phyloP scores from a whole-genome alignment of 2,329 filamentous ascomycete genomes.

The Acephala macrosclerotiorum region DNA sequence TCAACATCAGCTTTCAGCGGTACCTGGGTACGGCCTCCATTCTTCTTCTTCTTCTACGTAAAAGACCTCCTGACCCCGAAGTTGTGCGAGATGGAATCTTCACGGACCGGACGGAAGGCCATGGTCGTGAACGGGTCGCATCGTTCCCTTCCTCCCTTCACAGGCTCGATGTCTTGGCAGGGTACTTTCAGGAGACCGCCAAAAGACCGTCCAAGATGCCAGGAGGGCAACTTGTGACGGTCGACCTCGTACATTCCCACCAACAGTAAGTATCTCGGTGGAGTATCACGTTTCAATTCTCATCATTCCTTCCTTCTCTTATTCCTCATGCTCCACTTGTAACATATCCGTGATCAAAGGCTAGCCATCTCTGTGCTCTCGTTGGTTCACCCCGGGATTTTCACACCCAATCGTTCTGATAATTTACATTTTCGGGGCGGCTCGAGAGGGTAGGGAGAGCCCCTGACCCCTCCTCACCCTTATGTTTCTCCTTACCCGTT shows the following conservation, averaged over 20 bases:
- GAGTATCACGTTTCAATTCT: conserved; percentile 3
- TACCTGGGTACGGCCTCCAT: conserved; percentile 19
- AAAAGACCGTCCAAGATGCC: neutral
- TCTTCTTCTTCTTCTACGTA: conserved; percentile 9
- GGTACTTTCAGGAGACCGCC: conserved; percentile 5
- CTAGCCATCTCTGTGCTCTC: conserved; percentile 21
- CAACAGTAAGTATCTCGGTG: neutral
- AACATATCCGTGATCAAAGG: conserved; percentile 15
- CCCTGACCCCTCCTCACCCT: conserved; percentile 17
- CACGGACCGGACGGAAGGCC: neutral
- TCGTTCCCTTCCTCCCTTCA: conserved; percentile 22
- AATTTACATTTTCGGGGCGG: conserved; percentile 23
- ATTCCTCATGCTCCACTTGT: neutral
- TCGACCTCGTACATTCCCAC: conserved; percentile 2
- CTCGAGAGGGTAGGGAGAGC: conserved; percentile 20
- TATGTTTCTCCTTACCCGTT: conserved; percentile 31
- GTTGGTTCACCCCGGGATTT: conserved; percentile 33
- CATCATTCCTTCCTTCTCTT: conserved; percentile 20
- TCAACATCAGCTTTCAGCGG: conserved; percentile 40
- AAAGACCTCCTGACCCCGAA: conserved; percentile 29
- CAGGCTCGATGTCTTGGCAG: neutral
- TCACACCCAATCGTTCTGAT: conserved; percentile 36
- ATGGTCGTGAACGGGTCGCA: conserved; percentile 33
- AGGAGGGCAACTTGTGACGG: neutral
- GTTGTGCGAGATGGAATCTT: conserved; percentile 19